These are phyloP conservation scores for Carex pumila DNA, from an alignment of 176 grass and related monocot genomes.

Conservation along the genomic window DNA sequence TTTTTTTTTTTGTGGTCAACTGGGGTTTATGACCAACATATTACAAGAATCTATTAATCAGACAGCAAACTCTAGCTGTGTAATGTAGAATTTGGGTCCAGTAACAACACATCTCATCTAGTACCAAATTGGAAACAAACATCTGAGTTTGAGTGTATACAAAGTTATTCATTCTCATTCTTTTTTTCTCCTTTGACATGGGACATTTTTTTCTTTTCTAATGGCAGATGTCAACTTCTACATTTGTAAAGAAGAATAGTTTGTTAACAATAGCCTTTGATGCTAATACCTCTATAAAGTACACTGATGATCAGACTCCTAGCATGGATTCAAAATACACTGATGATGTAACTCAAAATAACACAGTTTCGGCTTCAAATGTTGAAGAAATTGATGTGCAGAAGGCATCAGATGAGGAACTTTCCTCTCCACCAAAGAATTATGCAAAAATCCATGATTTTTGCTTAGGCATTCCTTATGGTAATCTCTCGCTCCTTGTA, in stretches of 20 bases:
- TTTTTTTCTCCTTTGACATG: constrained; percentile 5
- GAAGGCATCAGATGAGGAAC: no score
- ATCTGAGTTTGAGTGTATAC: neutral
- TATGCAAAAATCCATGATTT: constrained; percentile 90
- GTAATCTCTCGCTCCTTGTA: constrained; percentile 30
- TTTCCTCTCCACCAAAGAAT: constrained; percentile 36
- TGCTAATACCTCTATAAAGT: constrained; percentile 15
- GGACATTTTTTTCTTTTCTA: constrained; percentile 8
- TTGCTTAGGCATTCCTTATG: constrained; percentile 92
- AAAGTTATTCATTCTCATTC: neutral
- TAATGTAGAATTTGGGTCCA: neutral
- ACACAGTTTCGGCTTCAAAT: constrained; percentile 17
- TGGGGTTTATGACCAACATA: neutral
- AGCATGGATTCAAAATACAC: neutral
- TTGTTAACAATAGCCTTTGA: constrained; percentile 32
- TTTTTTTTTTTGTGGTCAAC: neutral
- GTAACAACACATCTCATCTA: neutral
- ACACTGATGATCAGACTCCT: constrained; percentile 37
- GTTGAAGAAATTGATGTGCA: constrained; percentile 4
- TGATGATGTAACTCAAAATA: neutral
- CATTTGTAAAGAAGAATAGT: constrained; percentile 46
- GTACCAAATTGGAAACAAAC: neutral
- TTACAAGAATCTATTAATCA: neutral
- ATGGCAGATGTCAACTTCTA: constrained; percentile 32
- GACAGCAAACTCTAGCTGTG: neutral